phyloP scores from a whole-genome alignment of 805 yeast species.

The Nakazawaea laoshanensis region DNA sequence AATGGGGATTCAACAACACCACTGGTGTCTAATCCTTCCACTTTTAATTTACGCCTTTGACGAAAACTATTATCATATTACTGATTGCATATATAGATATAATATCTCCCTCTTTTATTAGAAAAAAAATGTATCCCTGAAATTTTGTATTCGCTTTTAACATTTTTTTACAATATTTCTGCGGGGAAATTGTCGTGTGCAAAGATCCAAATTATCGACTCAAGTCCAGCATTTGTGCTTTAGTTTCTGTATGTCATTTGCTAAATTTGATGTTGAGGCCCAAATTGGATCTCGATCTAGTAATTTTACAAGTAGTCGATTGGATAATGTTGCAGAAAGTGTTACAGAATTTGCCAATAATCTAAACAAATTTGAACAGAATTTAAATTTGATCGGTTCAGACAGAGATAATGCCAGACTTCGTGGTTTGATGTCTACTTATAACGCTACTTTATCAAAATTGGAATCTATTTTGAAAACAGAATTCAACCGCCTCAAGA shows the following conservation, averaged over 20 bases:
- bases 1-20: slow-evolving; percentile 4
- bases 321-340: slow-evolving; percentile 23
- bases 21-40: slow-evolving; percentile 10
- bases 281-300: slow-evolving; percentile 22
- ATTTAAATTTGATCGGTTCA: slow-evolving; percentile 43
- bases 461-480: slow-evolving; percentile 17
- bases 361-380: slow-evolving; percentile 41
- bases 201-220: background rate
- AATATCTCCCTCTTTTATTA: no score
- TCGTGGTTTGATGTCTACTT: slow-evolving; percentile 18
- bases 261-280: slow-evolving; percentile 42
- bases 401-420: slow-evolving; percentile 34
- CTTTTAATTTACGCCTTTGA: no score
- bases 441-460: slow-evolving; percentile 13
- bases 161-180: no score
- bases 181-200: no score
- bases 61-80: no score
- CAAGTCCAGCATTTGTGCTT: background rate
- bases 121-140: no score
- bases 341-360: slow-evolving; percentile 38
- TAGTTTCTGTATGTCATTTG: slow-evolving; percentile 38
- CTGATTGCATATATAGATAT: no score
- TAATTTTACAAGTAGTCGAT: no score
- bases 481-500: slow-evolving; percentile 21
- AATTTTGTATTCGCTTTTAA: no score